These are phyloP conservation scores for Uromyces viciae-fabae DNA, from an alignment of 1,284 basidiomycete genomes.

Conservation along the genomic window DNA sequence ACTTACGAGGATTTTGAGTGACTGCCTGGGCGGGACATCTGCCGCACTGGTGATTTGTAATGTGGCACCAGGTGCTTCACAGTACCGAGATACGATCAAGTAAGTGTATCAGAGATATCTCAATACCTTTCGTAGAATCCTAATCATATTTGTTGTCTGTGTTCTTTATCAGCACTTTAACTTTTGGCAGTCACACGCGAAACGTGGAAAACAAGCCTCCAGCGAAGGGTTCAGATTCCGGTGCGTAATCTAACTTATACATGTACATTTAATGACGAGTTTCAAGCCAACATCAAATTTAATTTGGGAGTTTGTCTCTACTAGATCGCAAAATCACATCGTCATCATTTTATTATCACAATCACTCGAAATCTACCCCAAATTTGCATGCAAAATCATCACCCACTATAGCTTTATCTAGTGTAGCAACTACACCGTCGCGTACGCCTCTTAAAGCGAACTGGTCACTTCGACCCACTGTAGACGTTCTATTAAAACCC, in stretches of 20 bases:
- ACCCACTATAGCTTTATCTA: background rate
- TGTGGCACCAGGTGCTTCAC: constrained; percentile 71
- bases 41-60: constrained; percentile 76
- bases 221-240: background rate
- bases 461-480: background rate
- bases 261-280: background rate
- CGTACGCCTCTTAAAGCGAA: background rate
- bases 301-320: background rate
- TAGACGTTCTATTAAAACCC: background rate
- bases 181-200: constrained; percentile 37
- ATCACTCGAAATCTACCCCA: background rate
- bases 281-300: background rate
- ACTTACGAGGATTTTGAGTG: constrained; percentile 72
- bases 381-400: background rate
- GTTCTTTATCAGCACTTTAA: constrained; percentile 10
- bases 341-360: background rate
- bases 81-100: constrained; percentile 74
- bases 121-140: background rate
- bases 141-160: background rate
- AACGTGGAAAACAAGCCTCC: constrained; percentile 38
- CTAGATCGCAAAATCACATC: background rate
- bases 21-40: constrained; percentile 72
- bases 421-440: background rate
- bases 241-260: background rate
- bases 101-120: background rate